These are phyloP conservation scores for Halophytophthora polymorphica DNA, from an alignment of 352 stramenopile genomes.

Conservation along the genomic window DNA sequence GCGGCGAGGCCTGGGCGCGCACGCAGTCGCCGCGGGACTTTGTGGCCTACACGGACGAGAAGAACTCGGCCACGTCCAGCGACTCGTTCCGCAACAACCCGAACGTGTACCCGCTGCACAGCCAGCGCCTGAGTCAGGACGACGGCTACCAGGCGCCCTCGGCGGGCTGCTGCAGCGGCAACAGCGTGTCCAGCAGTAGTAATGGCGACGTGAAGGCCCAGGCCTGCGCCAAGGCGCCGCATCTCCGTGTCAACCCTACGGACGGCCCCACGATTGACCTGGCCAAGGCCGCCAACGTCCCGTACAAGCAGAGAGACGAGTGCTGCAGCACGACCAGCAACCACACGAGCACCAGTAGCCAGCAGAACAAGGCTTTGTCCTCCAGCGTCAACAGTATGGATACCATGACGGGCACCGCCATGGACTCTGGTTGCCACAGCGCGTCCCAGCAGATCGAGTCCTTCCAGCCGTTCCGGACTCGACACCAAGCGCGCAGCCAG, in stretches of 20 bases:
- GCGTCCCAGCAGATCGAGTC: no score
- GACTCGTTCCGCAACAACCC: slow-evolving; percentile 61
- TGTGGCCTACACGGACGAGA: slow-evolving; percentile 45
- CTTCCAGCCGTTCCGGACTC: no score
- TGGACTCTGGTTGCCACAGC: no score
- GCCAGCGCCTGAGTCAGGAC: slow-evolving; percentile 18
- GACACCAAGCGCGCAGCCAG: no score
- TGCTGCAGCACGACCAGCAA: slow-evolving; percentile 10
- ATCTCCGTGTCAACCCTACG: neutral
- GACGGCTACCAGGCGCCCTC: slow-evolving; percentile 3
- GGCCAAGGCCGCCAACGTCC: neutral
- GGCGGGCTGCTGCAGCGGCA: no score
- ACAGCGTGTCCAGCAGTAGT: no score
- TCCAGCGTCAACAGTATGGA: neutral
- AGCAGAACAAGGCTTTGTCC: no score
- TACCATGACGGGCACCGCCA: neutral
- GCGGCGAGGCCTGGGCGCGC: slow-evolving; percentile 46
- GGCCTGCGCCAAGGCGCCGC: no score
- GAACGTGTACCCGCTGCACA: slow-evolving; percentile 31
- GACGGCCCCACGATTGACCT: slow-evolving; percentile 13
- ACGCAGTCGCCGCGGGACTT: slow-evolving; percentile 48
- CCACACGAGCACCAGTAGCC: slow-evolving; percentile 8
- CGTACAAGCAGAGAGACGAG: neutral
- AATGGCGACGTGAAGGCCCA: no score
- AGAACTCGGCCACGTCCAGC: slow-evolving; percentile 54